Percentiles rank a stretch among this genome's conserved stretches.
Conservation (phyloP, 73 alveolate genomes). For the Halteria grandinella region DNA sequence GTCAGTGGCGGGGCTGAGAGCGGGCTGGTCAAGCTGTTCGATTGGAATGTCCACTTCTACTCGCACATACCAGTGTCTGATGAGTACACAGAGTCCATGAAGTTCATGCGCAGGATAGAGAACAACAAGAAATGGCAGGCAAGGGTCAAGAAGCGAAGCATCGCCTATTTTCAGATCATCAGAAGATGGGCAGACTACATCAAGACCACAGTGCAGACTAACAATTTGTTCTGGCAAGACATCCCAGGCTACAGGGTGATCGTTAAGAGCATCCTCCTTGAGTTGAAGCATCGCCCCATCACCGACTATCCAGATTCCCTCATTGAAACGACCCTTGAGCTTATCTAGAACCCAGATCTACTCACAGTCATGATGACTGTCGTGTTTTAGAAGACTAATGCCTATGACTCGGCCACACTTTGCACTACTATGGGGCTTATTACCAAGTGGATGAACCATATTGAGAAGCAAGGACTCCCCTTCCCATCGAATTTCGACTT, state of each 20-base stretch:
- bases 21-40: conserved; percentile 47
- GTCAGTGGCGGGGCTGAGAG: background rate
- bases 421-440: conserved; percentile 1
- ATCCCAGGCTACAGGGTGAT: conserved; percentile 85
- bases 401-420: conserved; percentile 22
- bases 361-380: conserved; percentile 73
- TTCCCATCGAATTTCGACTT: conserved; percentile 77
- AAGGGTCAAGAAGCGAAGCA: conserved; percentile 75
- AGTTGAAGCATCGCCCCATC: conserved; percentile 75
- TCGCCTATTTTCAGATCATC: conserved; percentile 80
- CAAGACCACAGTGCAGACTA: conserved; percentile 48
- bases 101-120: conserved; percentile 39
- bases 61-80: conserved; percentile 49
- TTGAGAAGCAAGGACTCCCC: background rate
- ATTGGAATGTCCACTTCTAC: conserved; percentile 80
- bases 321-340: conserved; percentile 68
- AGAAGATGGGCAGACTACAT: conserved; percentile 76
- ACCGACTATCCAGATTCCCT: conserved; percentile 84
- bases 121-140: conserved; percentile 70
- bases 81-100: conserved; percentile 24
- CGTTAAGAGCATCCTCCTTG: conserved; percentile 73
- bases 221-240: conserved; percentile 72
- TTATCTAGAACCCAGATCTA: conserved; percentile 65
- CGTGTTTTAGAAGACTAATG: conserved; percentile 79
- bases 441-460: conserved; percentile 15